Base-by-base conservation (phyloP, 176 grass and related monocot species). In the Zoysia pacifica region DNA sequence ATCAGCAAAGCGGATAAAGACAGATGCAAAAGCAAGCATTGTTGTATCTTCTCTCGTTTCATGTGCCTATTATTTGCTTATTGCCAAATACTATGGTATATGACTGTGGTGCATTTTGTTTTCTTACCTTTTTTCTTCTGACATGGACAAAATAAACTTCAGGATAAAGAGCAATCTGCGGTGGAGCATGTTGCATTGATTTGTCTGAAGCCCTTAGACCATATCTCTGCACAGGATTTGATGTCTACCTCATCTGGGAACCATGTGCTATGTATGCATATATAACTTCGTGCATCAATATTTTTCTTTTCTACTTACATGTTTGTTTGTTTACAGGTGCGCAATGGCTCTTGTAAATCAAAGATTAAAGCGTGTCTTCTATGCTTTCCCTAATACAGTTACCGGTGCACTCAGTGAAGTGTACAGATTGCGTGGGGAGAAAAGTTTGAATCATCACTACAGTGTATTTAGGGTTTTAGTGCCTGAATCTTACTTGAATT, bases 301-400 rank as follows among this genome's bases (percentile, higher is more conserved):
- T 72, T 49, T 13, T 14, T n/a, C n/a, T 51, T 43, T 45, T 74
- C 16, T 69, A 38, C 18, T 78, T 56, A 52, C 70, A 53, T 47
- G 55, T 15, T 42, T 67, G 2, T 43, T 62, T 58, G 3, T 79
- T 67, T 89, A 36, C 86, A 98, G 96, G 96, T 98, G 96, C 84
- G 96, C 92, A 7, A 98, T 98, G 92, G 88, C 96, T 38, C 96
- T 98, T 49, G 96, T 98, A 63, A 92, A 98, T 64, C 95, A 98
- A 78, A 92, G 92, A 67, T 91, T 98, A 62, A 89, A 84, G 66
- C 87, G 96, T 2, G 78, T 98, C 4, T 94, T 98, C 83, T 98
- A 92, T 18, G 88, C 88, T n/a, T 87, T 93, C 48, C 96, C 81
- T 11, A 98, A 98, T 82, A 88, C 81, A 63, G 62, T 79, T 37